Base-by-base conservation (phyloP, 2,329 filamentous ascomycete species). In the Colletotrichum sidae region DNA sequence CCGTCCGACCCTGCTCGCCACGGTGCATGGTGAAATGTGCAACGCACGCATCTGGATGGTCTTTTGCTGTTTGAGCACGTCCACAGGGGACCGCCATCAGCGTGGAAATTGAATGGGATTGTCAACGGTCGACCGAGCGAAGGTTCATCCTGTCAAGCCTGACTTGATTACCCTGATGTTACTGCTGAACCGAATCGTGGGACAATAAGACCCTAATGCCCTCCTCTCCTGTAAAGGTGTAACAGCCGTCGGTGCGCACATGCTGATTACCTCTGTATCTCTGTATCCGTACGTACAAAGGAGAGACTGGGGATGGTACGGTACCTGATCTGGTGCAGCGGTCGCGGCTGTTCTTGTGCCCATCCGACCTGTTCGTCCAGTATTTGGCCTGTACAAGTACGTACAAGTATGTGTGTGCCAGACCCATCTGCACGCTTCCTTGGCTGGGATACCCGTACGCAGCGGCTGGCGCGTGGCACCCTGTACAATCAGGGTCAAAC, bases 61-160 rank as follows among this genome's bases (percentile, higher is more conserved):
- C 25, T 25, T 25, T 5, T 25, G 25, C 25, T 25, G 47, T 41
- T 13, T 49, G 17, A 57, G 41, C 25, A 53, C 54, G 60, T 57
- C 12, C 54, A 64, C 47, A 55, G 45, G 41, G 47, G 42, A 25
- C 55, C 49, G 49, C 42, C 42, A 44, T 49, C 38, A 25, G 55
- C 42, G 55, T 49, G 37, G 51, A 44, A 45, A 55, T 12, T 12
- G 37, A 42, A 44, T 25, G 25, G 25, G 4, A 25, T 25, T 25
- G 25, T 25, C 25, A 25, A 25, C 25, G 25, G 25, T 25, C 51
- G 52, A 47, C 62, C 62, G 46, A 56, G 58, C 41, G 58, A 62
- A 56, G 58, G 58, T 57, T 62, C 62, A 57, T 65, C 62, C 62
- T 56, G 58, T 56, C 62, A 65, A 33, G 52, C 34, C 41, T 15